These are phyloP conservation scores for Castanea sativa DNA, from an alignment of 306 rosid genomes.

Conservation along the genomic window DNA sequence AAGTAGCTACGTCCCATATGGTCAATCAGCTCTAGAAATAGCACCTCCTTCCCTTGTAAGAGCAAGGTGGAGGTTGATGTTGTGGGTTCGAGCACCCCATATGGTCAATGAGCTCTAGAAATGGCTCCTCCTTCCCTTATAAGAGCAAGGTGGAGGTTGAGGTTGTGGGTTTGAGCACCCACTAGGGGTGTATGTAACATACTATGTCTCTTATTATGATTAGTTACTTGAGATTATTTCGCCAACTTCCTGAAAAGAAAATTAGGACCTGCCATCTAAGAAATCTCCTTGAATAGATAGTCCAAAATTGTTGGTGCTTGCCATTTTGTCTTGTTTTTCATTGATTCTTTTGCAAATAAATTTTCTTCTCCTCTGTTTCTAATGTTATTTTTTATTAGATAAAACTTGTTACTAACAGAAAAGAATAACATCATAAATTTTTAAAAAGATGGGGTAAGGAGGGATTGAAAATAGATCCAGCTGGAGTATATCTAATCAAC, in stretches of 20 bases:
- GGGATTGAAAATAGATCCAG: too few species aligned
- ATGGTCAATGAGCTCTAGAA: neutral
- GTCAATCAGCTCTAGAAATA: too few species aligned
- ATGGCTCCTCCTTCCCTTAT: too few species aligned
- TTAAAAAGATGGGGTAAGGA: neutral
- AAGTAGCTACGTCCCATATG: neutral
- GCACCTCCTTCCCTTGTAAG: too few species aligned
- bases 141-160: too few species aligned
- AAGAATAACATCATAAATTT: neutral
- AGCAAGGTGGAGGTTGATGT: too few species aligned
- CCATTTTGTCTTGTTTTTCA: slow-evolving; percentile 14
- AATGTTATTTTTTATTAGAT: neutral
- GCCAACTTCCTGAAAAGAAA: slow-evolving; percentile 4
- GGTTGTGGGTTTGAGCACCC: too few species aligned
- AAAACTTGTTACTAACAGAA: neutral
- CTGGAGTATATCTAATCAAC: neutral
- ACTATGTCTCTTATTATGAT: too few species aligned
- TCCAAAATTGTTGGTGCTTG: neutral
- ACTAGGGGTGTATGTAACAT: too few species aligned
- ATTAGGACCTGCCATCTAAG: neutral
- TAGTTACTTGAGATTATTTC: neutral
- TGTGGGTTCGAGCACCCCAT: too few species aligned
- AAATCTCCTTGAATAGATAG: slow-evolving; percentile 2
- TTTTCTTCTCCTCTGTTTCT: neutral
- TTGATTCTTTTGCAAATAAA: slow-evolving; percentile 4